Percentiles rank a stretch among this genome's conserved stretches.
phyloP scores from a whole-genome alignment of 768 basidiomycete species.

The Tephrocybe rancida region DNA sequence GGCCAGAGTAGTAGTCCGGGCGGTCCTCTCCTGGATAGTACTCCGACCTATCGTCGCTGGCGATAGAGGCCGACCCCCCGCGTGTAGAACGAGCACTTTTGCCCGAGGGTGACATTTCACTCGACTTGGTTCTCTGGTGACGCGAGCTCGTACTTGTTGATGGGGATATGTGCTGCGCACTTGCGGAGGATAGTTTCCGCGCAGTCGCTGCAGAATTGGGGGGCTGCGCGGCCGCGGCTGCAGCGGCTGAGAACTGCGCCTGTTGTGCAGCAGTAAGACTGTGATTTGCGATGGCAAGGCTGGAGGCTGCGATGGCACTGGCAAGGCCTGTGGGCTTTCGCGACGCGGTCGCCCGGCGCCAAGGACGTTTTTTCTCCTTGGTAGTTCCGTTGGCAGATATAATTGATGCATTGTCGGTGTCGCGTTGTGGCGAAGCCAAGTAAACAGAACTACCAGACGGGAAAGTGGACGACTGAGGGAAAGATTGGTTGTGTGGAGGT shows the following conservation, averaged over 20 bases:
- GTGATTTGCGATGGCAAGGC: slow-evolving; percentile 66
- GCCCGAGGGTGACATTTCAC: slow-evolving; percentile 34
- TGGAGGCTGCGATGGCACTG: slow-evolving; percentile 65
- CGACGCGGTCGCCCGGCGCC: slow-evolving; percentile 40
- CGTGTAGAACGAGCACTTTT: slow-evolving; percentile 21
- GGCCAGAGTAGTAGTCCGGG: slow-evolving; percentile 40
- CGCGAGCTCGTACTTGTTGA: slow-evolving; percentile 27
- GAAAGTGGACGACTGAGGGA: slow-evolving; percentile 5
- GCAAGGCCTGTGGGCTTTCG: slow-evolving; percentile 65
- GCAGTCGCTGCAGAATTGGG: slow-evolving; percentile 1
- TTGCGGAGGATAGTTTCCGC: slow-evolving; percentile 15
- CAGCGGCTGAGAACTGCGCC: slow-evolving; percentile 36
- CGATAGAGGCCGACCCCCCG: slow-evolving; percentile 22
- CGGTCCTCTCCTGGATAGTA: slow-evolving; percentile 29
- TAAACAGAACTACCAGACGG: slow-evolving; percentile 20
- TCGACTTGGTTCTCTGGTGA: slow-evolving; percentile 28
- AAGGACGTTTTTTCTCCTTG: slow-evolving; percentile 43
- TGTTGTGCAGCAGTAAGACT: slow-evolving; percentile 50
- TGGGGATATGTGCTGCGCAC: slow-evolving; percentile 26
- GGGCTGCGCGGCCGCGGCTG: slow-evolving; percentile 20
- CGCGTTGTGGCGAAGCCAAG: slow-evolving; percentile 17
- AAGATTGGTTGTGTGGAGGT: slow-evolving; percentile 10
- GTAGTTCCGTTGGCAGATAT: slow-evolving; percentile 24
- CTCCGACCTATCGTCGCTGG: slow-evolving; percentile 35
- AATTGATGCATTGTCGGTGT: slow-evolving; percentile 24